These are phyloP conservation scores for Ganoderma resinaceum DNA, from an alignment of 1,284 basidiomycete species.

Conservation along the genomic window DNA sequence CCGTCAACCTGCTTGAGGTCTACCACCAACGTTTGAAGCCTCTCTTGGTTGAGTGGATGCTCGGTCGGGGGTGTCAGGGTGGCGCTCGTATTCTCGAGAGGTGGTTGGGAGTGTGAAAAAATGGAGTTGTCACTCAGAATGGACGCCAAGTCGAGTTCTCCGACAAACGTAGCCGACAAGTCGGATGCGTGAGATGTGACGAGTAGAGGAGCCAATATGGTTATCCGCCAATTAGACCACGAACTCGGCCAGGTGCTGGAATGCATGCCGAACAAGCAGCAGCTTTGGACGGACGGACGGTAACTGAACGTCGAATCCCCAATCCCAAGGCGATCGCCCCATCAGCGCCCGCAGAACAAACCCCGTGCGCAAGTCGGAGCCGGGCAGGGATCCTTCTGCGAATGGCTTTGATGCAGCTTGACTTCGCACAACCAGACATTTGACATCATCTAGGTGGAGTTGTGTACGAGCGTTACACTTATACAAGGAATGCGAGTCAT, in stretches of 20 bases:
- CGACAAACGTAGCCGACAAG: neutral
- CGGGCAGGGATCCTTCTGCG: too few species aligned
- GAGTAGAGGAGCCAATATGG: neutral
- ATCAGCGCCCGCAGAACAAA: neutral
- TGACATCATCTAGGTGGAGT: too few species aligned
- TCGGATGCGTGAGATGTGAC: neutral
- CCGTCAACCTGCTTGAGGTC: slow-evolving; percentile 26
- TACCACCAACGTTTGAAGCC: slow-evolving; percentile 29
- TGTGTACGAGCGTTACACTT: neutral
- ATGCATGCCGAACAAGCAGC: neutral
- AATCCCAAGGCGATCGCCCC: neutral
- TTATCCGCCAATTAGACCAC: neutral
- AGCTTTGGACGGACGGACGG: neutral
- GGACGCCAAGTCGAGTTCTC: neutral
- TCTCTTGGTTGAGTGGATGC: neutral
- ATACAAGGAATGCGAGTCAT: neutral
- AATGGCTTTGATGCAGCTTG: neutral
- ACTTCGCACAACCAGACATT: slow-evolving; percentile 14
- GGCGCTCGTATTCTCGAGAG: neutral
- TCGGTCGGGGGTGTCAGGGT: neutral
- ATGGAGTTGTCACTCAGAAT: neutral
- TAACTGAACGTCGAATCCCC: neutral
- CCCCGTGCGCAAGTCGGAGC: neutral
- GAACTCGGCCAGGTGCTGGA: neutral
- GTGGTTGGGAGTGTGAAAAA: neutral